phyloP scores from a whole-genome alignment of 208 protist species.

The Leishmania mexicana region DNA sequence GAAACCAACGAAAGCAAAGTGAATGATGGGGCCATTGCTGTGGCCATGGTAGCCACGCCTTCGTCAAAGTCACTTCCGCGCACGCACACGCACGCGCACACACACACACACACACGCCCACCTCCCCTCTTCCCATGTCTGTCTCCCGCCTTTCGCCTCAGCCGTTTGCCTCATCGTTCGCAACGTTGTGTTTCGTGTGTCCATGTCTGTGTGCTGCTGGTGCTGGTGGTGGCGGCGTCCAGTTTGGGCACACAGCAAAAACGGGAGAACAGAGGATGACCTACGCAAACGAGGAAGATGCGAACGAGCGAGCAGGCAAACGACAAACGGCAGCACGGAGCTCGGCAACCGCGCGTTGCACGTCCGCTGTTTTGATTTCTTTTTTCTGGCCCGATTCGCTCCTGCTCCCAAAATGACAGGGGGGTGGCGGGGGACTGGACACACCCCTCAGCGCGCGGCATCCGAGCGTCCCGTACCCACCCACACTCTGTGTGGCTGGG shows the following conservation, averaged over 20 bases:
- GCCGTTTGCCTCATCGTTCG: not conserved
- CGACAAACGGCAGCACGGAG: not conserved
- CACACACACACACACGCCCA: not conserved
- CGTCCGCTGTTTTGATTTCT: not conserved
- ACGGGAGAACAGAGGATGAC: not conserved
- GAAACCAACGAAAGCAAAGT: not conserved
- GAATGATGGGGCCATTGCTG: not conserved
- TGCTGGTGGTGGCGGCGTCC: not conserved
- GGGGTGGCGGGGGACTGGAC: not conserved
- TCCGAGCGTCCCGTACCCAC: not conserved
- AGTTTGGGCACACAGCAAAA: not conserved
- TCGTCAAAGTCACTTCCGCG: not conserved
- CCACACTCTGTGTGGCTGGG: not conserved
- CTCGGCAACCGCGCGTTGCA: not conserved
- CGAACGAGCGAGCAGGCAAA: not conserved
- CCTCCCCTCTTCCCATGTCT: not conserved
- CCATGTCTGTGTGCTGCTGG: not conserved
- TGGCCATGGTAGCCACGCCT: not conserved
- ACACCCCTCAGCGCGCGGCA: not conserved
- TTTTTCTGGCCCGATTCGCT: not conserved
- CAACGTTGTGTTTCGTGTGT: not conserved
- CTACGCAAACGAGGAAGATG: not conserved
- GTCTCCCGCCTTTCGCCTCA: not conserved
- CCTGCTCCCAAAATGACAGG: not conserved
- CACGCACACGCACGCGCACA: not conserved